Evolutionary conservation across 352 stramenopile genomes (phyloP), one percentile per base, ranked within the genome.

Genomic region (Sclerospora graminicola): DNA sequence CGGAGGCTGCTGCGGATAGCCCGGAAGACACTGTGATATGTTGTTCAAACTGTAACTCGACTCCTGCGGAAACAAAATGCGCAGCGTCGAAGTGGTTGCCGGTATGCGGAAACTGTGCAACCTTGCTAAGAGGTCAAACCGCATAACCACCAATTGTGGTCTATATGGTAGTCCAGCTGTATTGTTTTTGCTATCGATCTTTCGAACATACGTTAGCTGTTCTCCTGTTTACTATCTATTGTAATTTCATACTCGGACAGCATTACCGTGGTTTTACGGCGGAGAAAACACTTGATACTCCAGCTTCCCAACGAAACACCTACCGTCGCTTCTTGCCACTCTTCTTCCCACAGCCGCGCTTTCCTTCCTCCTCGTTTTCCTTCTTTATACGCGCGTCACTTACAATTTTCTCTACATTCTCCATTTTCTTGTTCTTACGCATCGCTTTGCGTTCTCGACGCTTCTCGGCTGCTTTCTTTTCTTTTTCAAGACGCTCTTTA

Each of bases 61-160:
- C 57, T 9, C 57, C 67, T 8, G 79, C 79, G 18, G 72, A 69
- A 48, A 84, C 74, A 5, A 91, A 91, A 36, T 91, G 79, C 45
- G 50, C 76, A 18, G 79, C 79, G 4, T 88, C 79, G 16, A 91
- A 91, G 50, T 89, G 76, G 79, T 88, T 91, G 79, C 79, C 76
- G 14, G 76, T 91, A 20, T 91, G 79, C 52, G 45, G 48, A 4
- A 57, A 58, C 5, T 91, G 79, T 28, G 76, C 68, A 14, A 51
- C 42, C 18, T 33, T 47, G 6, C 50, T 90, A 15, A 84, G 41
- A 45, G 70, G 51, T 41, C 55, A 62, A 28, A 53, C 42, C 36
- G 46, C 24, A 35, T 43, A 44, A 62, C 8, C 31, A 13, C 26
- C 15, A 19, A 42, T 21, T 19, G 11, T 21, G 31, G 30, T 27